Evolutionary conservation across 2,329 filamentous ascomycete genomes (phyloP), one percentile per base, ranked within the genome.

Genomic region (Calonectria pseudoturangicola): DNA sequence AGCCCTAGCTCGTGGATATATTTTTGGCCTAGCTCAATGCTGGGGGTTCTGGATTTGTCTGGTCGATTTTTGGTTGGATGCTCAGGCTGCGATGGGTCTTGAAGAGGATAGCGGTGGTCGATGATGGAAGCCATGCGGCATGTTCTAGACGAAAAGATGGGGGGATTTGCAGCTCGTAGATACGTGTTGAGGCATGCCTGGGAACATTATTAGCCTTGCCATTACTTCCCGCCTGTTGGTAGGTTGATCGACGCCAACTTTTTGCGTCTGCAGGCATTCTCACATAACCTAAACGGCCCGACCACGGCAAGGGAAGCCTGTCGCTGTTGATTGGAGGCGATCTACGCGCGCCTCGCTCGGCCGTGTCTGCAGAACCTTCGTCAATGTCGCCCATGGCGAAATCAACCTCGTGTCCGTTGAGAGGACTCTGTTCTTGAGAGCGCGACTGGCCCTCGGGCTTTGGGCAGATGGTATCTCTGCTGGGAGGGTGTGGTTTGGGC

Each of bases 161-260:
- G 92, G 9, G 95, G 94, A 74, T 92, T 96, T 2, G 94, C 92
- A 66, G 90, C 89, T 54, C 96, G 93, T 2, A 98, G 88, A 82
- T 98, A 98, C 0, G 96, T 98, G 81, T 98, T 98, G 18, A 98
- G 86, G 81, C 96, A 98, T 13, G 96, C 95, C 94, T 90, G 69
- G 3, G 2, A 2, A 39, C 77, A 77, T 66, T 56, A 72, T 77
- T 41, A 77, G 67, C 36, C 13, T 50, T 45, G 43, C 12, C 18
- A 36, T 25, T 12, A 6, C 45, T 45, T 48, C 18, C 28, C 27
- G 18, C 27, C 47, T 51, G 28, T 15, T 45, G n/a, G 16, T 21
- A 56, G 36, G 18, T 21, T 30, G 36, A 27, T 70, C 41, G 76
- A 72, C 39, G 47, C 21, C 64, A 74, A 54, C 36, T 18, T 69